Conservation (phyloP, 257 asterid genomes). For the Ajuga chamaepitys region DNA sequence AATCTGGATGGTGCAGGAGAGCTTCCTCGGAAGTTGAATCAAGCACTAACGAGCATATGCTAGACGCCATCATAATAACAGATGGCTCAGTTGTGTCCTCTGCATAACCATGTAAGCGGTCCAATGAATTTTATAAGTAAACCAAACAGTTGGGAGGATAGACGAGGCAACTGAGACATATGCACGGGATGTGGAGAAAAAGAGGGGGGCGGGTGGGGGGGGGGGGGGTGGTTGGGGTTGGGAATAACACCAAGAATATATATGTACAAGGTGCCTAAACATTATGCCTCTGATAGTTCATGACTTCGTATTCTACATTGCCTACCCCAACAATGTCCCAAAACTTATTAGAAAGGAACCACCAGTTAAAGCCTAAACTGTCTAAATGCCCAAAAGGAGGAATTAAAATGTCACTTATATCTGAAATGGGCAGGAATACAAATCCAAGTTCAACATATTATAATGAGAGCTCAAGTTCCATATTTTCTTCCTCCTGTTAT, state of each 20-base stretch:
- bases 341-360: too few species aligned
- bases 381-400: too few species aligned
- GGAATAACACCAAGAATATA: too few species aligned
- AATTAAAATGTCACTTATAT: too few species aligned
- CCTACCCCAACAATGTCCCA: too few species aligned
- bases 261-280: not conserved
- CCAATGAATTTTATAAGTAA: not conserved
- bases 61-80: conserved; percentile 69
- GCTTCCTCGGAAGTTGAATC: conserved; percentile 69
- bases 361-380: not conserved
- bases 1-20: conserved; percentile 47
- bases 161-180: not conserved
- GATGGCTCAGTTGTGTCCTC: conserved; percentile 32
- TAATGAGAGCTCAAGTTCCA: not conserved
- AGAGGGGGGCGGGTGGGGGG: too few species aligned
- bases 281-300: not conserved
- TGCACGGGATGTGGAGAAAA: too few species aligned
- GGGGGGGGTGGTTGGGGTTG: too few species aligned
- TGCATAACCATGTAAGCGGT: conserved; percentile 16
- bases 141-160: not conserved
- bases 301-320: not conserved
- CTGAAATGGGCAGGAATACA: too few species aligned
- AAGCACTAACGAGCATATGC: conserved; percentile 68
- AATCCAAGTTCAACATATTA: not conserved
- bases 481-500: not conserved